Percentiles rank a stretch among this genome's conserved stretches.
Conservation (phyloP, 2,329 filamentous ascomycete species). For the Xylaria sp. region DNA sequence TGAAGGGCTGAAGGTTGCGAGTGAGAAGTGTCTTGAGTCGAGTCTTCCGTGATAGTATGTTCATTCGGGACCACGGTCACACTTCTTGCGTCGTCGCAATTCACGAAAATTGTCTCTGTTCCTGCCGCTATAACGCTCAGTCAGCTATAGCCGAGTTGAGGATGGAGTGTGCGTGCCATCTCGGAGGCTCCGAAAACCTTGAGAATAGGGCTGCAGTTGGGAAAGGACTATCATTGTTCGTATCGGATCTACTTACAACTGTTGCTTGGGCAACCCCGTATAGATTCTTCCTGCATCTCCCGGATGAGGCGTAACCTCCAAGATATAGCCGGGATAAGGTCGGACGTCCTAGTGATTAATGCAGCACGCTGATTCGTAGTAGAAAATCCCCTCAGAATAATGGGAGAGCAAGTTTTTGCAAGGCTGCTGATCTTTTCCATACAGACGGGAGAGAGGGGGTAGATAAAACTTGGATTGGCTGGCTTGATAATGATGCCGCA, state of each 20-base stretch:
- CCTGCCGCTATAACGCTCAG: background rate
- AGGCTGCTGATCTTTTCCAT: constrained; percentile 58
- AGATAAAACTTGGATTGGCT: constrained; percentile 43
- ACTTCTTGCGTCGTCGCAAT: constrained; percentile 21
- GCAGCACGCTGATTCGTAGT: constrained; percentile 7
- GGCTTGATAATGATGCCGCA: constrained; percentile 56
- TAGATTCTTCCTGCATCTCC: constrained; percentile 13
- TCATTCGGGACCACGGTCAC: background rate
- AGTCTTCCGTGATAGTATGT: background rate
- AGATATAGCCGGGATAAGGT: background rate
- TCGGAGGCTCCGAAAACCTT: background rate
- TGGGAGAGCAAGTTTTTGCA: constrained; percentile 61
- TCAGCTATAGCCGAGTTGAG: background rate
- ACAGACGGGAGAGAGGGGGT: constrained; percentile 56
- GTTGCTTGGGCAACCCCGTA: constrained; percentile 1
- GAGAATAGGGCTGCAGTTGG: background rate
- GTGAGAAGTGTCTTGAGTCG: constrained; percentile 11
- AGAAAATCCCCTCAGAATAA: constrained; percentile 62
- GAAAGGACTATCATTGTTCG: too few species aligned
- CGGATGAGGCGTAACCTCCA: constrained; percentile 7
- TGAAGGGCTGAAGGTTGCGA: constrained; percentile 26
- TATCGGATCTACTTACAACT: constrained; percentile 1
- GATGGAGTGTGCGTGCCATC: background rate
- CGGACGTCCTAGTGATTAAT: constrained; percentile 15
- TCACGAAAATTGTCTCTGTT: constrained; percentile 20